Evolutionary conservation across 768 basidiomycete species (phyloP).

Genomic region (Tricholoma hemisulphureum): DNA sequence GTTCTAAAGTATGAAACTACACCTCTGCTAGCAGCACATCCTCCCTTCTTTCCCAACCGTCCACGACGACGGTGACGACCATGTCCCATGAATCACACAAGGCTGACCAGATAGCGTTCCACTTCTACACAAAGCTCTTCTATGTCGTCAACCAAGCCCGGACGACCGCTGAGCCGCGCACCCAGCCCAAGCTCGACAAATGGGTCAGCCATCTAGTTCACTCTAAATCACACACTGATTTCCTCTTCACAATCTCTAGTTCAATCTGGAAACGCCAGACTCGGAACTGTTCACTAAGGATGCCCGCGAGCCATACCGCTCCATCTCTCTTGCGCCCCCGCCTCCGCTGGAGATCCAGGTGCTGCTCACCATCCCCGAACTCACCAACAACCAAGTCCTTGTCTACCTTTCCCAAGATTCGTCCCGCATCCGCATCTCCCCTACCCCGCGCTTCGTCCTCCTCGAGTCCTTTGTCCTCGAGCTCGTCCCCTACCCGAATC

Average conservation of each 20-base stretch:
- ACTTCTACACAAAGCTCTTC: slow-evolving; percentile 80
- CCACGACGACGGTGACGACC: slow-evolving; percentile 6
- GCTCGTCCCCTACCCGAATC: slow-evolving; percentile 34
- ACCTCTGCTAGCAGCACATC: neutral
- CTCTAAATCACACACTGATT: neutral
- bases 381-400: slow-evolving; percentile 67
- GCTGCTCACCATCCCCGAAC: slow-evolving; percentile 66
- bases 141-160: slow-evolving; percentile 74
- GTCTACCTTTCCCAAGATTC: slow-evolving; percentile 61
- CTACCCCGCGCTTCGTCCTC: slow-evolving; percentile 65
- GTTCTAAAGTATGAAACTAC: slow-evolving; percentile 1
- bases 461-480: slow-evolving; percentile 69
- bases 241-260: slow-evolving; percentile 43
- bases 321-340: slow-evolving; percentile 46
- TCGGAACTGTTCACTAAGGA: slow-evolving; percentile 64
- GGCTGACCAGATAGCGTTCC: slow-evolving; percentile 84
- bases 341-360: slow-evolving; percentile 67
- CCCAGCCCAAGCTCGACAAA: slow-evolving; percentile 64
- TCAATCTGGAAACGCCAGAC: slow-evolving; percentile 80
- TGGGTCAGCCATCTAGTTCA: slow-evolving; percentile 55
- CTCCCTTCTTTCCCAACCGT: neutral
- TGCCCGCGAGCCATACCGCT: slow-evolving; percentile 57
- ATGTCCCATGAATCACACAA: slow-evolving; percentile 50
- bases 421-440: slow-evolving; percentile 63
- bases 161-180: slow-evolving; percentile 48